Percentiles rank a stretch among this genome's conserved stretches.
Conservation (phyloP, 148 eudicot species). For the Heliosperma pusillum region DNA sequence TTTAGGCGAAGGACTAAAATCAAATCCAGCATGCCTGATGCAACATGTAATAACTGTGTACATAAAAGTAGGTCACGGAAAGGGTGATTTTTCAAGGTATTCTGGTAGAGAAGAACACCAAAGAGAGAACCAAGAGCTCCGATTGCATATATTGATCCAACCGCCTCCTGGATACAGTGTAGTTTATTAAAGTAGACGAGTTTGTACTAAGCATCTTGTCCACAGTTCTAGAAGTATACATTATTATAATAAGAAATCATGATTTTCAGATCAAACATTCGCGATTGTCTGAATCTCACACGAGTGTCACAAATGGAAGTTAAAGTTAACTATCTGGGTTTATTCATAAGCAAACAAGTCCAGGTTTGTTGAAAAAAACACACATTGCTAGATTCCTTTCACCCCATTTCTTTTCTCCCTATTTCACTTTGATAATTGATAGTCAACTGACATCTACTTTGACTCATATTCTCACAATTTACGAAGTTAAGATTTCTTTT, state of each 20-base stretch:
- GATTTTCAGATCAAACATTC: background rate
- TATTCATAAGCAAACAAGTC: too few relatives aligned
- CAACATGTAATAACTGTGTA: slow-evolving; percentile 24
- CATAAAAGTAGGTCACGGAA: slow-evolving; percentile 30
- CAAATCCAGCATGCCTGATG: slow-evolving; percentile 35
- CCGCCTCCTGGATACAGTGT: slow-evolving; percentile 27
- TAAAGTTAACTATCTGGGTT: background rate
- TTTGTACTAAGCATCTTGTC: too few relatives aligned
- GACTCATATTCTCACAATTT: too few relatives aligned
- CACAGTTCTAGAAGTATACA: background rate
- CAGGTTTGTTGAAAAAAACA: too few relatives aligned
- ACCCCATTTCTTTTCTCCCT: too few relatives aligned
- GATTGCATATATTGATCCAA: slow-evolving; percentile 31
- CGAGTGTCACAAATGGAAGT: too few relatives aligned
- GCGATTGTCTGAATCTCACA: too few relatives aligned
- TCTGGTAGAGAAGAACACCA: slow-evolving; percentile 35
- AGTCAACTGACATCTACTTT: too few relatives aligned
- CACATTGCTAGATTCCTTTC: too few relatives aligned
- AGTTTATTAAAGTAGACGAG: background rate
- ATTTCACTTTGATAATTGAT: too few relatives aligned
- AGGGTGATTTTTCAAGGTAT: slow-evolving; percentile 26
- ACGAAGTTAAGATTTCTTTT: too few relatives aligned
- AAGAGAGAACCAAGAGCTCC: slow-evolving; percentile 34
- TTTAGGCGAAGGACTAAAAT: slow-evolving; percentile 31
- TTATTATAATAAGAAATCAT: background rate